These are phyloP conservation scores for Skeletonema costatum DNA, from an alignment of 108 stramenopile genomes.

Conservation along the genomic window DNA sequence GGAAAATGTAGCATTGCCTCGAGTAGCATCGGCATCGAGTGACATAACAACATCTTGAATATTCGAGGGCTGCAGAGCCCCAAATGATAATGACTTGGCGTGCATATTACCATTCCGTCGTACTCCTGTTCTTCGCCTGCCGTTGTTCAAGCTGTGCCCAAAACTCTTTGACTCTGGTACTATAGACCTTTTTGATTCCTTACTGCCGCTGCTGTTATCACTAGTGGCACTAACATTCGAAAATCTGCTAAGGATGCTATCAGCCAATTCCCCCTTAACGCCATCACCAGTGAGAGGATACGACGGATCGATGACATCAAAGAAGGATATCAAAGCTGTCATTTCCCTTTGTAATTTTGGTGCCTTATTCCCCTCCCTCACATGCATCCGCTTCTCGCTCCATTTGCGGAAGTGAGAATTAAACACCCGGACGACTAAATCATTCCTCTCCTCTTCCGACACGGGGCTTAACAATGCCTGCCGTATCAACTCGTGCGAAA, in stretches of 20 bases:
- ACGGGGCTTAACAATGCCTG: neutral
- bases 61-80: neutral
- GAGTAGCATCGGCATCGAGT: neutral
- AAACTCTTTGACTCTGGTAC: neutral
- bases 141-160: neutral
- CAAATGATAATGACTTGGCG: neutral
- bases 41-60: neutral
- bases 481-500: neutral
- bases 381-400: slow-evolving; percentile 2
- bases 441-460: neutral
- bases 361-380: neutral
- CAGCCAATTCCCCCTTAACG: neutral
- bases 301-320: neutral
- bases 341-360: neutral
- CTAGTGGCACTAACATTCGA: neutral
- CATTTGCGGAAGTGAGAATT: slow-evolving; percentile 1
- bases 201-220: neutral
- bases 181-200: neutral
- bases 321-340: neutral
- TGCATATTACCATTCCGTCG: neutral
- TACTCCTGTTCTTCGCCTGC: neutral
- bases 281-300: neutral
- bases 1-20: neutral
- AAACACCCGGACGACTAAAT: neutral
- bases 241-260: neutral